Evolutionary conservation across 306 rosid species (phyloP), one percentile per base, ranked within the genome.

Genomic region (Nissolia schottii): DNA sequence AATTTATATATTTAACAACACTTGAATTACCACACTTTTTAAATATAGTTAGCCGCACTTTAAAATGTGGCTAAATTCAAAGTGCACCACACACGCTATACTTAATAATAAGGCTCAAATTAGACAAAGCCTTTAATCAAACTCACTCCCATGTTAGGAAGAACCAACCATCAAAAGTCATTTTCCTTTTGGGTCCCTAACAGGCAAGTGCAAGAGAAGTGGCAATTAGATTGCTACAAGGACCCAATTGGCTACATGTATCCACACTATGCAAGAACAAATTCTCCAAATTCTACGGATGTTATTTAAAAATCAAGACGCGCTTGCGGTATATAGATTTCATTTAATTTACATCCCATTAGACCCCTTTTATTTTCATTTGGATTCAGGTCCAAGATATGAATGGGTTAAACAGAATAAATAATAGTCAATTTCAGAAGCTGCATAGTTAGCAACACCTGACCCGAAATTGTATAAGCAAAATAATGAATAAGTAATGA

Each of bases 271-370:
- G 11, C 2, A 59, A 58, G 77, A 61, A 80, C 80, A 75, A 75
- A 73, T 80, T 75, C 84, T 75, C 80, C 80, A 75, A 62, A 53
- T 80, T 80, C 84, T 51, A 70, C 53, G 80, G 80, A 61, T 74
- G 80, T 34, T 56, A 55, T 75, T 75, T 65, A 66, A 65, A 64
- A 41, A 15, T 74, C 43, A 74, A 49, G 29, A 73, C n/a, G 4
- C 14, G 15, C 20, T 2, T 59, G 32, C 19, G n/a, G 7, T 43
- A 58, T 29, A 71, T 16, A 46, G 12, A 3, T 11, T 32, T 29
- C 35, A 58, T 58, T 13, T 46, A 59, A 58, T 58, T 13, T 46
- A 59, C 74, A 46, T 28, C 43, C 43, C 11, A 0, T 25, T 0
- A 2, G 2, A n/a, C n/a, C 40, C 45, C 19, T 18, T 11, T 6